These are phyloP conservation scores for Angomonas deanei DNA, from an alignment of 208 protist genomes.

Conservation along the genomic window DNA sequence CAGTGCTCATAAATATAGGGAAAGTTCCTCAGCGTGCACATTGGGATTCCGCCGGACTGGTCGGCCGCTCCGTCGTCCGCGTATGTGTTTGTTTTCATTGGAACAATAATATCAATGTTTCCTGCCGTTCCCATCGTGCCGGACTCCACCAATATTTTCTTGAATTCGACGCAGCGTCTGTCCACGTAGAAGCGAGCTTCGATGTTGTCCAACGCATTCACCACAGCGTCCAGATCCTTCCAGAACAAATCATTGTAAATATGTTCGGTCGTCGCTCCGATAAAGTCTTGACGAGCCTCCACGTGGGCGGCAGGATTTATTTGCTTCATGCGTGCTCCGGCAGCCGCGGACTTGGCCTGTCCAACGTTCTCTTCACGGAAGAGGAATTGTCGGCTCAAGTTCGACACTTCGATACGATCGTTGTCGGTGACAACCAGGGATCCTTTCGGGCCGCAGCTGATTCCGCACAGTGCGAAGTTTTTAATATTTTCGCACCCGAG, in stretches of 20 bases:
- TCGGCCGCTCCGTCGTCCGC: constrained; percentile 93
- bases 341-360: constrained; percentile 94
- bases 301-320: constrained; percentile 95
- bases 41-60: constrained; percentile 96
- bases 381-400: constrained; percentile 99
- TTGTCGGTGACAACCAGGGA: constrained; percentile 98
- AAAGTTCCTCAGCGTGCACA: constrained; percentile 99
- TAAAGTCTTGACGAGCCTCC: constrained; percentile 79
- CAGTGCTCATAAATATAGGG: constrained; percentile 99
- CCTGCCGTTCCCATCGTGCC: constrained; percentile 99
- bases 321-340: constrained; percentile 79
- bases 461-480: constrained; percentile 98
- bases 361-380: constrained; percentile 97
- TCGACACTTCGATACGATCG: constrained; percentile 99
- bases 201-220: constrained; percentile 99
- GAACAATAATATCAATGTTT: constrained; percentile 98
- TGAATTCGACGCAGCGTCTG: constrained; percentile 92
- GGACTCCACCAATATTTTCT: constrained; percentile 97
- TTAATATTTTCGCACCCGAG: constrained; percentile 99
- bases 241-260: constrained; percentile 97
- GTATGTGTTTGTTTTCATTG: constrained; percentile 97
- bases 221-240: constrained; percentile 91
- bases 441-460: constrained; percentile 78
- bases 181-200: constrained; percentile 96
- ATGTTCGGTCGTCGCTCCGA: constrained; percentile 95